Evolutionary conservation across 768 basidiomycete species (phyloP).

Genomic region (Boletus reticulatus): DNA sequence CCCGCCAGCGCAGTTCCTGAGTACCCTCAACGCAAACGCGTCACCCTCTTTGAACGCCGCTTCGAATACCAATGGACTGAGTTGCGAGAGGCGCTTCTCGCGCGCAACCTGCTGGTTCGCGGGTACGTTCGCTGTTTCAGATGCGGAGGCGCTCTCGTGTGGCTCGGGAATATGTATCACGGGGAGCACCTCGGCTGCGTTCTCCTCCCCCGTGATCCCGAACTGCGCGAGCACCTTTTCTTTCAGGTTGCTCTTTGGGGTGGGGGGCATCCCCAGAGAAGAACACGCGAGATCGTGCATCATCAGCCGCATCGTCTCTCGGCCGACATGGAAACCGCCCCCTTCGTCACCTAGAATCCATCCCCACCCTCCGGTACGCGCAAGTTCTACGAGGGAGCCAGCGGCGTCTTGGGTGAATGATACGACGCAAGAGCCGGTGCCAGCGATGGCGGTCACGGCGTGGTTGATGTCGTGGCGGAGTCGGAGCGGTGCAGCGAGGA

Average conservation of each 20-base stretch:
- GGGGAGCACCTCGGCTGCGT: slow-evolving; percentile 58
- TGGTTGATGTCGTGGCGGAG: slow-evolving; percentile 55
- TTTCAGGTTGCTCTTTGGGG: slow-evolving; percentile 36
- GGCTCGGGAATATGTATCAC: slow-evolving; percentile 64
- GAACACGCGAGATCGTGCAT: slow-evolving; percentile 53
- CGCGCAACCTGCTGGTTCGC: slow-evolving; percentile 38
- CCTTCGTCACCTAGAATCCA: slow-evolving; percentile 87
- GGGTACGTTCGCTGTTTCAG: slow-evolving; percentile 9
- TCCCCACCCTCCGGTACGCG: slow-evolving; percentile 77
- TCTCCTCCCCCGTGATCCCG: slow-evolving; percentile 45
- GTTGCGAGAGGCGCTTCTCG: slow-evolving; percentile 73
- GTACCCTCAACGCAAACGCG: slow-evolving; percentile 58
- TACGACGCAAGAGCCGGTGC: slow-evolving; percentile 78
- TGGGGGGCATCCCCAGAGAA: slow-evolving; percentile 32
- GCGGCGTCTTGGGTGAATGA: slow-evolving; percentile 50
- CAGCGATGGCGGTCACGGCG: slow-evolving; percentile 73
- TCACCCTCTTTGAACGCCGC: slow-evolving; percentile 72
- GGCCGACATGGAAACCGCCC: slow-evolving; percentile 76
- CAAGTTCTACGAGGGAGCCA: slow-evolving; percentile 55
- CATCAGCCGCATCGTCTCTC: slow-evolving; percentile 71
- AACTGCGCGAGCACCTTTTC: slow-evolving; percentile 53
- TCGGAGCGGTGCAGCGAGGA: slow-evolving; percentile 77
- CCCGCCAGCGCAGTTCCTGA: slow-evolving; percentile 47
- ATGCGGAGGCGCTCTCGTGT: slow-evolving; percentile 6
- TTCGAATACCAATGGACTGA: slow-evolving; percentile 74